Base-by-base conservation (phyloP, 2,329 filamentous ascomycete genomes). In the Neofusicoccum parvum region DNA sequence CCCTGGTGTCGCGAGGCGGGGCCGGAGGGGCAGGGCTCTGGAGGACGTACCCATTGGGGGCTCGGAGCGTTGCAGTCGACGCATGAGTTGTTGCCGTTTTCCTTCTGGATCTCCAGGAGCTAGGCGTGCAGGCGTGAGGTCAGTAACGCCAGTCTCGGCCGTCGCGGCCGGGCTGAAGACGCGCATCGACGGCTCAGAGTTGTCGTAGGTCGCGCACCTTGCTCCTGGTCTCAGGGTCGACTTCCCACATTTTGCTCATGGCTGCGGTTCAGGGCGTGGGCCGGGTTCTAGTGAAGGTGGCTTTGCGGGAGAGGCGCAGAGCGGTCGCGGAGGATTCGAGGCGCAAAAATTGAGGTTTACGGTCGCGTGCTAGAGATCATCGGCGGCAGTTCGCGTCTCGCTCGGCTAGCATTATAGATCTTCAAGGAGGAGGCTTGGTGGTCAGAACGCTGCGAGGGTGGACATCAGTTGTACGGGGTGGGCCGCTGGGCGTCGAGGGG, bases 31-130 rank as follows among this genome's bases (percentile, higher is more conserved):
- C 65, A 14, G 15, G 20, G 56, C 14, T 37, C 63, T 65, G 69
- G 51, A 59, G 62, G 36, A 69, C 81, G 86, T 71, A 95, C 94
- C 95, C 95, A 99, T 90, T 99, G 95, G 68, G 95, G 95, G 72
- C 92, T 96, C 23, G 95, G 94, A 50, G 95, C 94, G 76, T 89
- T 89, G 84, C 95, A 99, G 82, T 99, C 95, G 82, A 94, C 94
- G 83, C 95, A 99, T 73, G 87, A 82, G 76, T 91, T 92, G 80
- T 99, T 99, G 72, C 90, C 89, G 72, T 92, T 90, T 72, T 90
- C 90, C 79, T 96, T 96, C 79, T 97, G 94, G 72, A 98, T 92
- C 68, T 92, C 88, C 70, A 93, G 88, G 76, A 99, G 89, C 92
- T 97, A 77, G 3, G 37, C 4, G 39, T 32, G 20, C 41, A 32